Evolutionary conservation across 345 rosid species (phyloP), one percentile per base, ranked within the genome.

Genomic region (Sonneratia alba): DNA sequence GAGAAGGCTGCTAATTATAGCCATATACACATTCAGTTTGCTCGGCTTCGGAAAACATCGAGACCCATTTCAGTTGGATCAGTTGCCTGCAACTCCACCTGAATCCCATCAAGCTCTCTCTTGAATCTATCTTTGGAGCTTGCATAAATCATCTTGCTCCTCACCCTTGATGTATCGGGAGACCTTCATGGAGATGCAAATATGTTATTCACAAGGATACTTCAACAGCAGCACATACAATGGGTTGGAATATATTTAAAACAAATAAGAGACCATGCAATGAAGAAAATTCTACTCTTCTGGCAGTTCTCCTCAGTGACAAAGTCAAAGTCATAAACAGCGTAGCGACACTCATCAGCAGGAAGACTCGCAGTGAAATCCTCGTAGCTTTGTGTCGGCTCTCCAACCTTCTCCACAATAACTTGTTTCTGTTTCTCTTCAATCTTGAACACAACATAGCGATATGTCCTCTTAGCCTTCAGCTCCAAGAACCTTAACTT

Each of bases 101-200:
- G 70, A 18, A 68, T 68, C 37, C 70, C 70, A 45, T 68, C 70
- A 12, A 68, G 70, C 56, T 68, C 70, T 14, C 70, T 68, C 70
- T 68, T 68, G 70, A 68, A 68, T 48, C 70, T 68, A 13, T 68
- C 70, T 24, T 86, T 86, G 68, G 90, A 79, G 77, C 90, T 86
- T 24, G 90, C 88, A 42, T 84, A 86, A 70, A 86, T 86, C 88
- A 86, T 86, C 80, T 86, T 86, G 81, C 81, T 86, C 75, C 90
- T 83, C 72, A 86, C 85, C 72, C 81, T 78, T 43, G 90, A 72
- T 1, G 80, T 79, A 66, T 86, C 90, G 59, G 88, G 90, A 22
- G 82, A 83, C 90, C 88, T 86, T 9, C 27, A 47, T 2, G 36
- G 51, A 24, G 36, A 68, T 7, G 16, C 57, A 2, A 45, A 68